A percentile compares a stretch with the other conserved stretches of the same genome.
Evolutionary conservation across 192 early-diverging fungal species (phyloP).

Genomic region (Anaeromyces robustus): DNA sequence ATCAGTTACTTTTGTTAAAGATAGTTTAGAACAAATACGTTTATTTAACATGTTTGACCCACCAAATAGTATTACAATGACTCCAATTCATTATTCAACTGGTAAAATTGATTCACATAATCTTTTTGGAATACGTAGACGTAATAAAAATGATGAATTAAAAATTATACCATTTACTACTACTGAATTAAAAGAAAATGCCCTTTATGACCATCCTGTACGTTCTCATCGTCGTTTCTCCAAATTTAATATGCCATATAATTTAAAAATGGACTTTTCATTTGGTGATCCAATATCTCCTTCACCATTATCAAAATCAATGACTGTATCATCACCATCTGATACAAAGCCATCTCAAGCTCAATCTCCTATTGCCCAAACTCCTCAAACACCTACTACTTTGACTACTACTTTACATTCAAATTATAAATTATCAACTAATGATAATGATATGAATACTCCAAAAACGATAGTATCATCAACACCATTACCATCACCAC

Average conservation of each 20-base stretch:
- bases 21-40: background rate
- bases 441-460: no score
- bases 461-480: no score
- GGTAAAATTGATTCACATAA: background rate
- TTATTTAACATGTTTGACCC: background rate
- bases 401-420: no score
- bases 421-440: no score
- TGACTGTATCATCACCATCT: no score
- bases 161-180: background rate
- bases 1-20: background rate
- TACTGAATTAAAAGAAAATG: background rate
- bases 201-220: background rate
- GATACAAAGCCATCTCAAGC: no score
- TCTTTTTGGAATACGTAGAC: background rate
- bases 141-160: background rate
- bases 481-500: no score
- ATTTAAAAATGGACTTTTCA: background rate
- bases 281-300: background rate
- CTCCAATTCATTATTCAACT: background rate
- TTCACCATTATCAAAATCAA: background rate
- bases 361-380: no score
- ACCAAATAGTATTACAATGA: background rate
- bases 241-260: background rate
- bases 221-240: background rate
- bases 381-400: no score